Conservation (phyloP, 495 filamentous ascomycete genomes). For the Penicillium paradoxum region DNA sequence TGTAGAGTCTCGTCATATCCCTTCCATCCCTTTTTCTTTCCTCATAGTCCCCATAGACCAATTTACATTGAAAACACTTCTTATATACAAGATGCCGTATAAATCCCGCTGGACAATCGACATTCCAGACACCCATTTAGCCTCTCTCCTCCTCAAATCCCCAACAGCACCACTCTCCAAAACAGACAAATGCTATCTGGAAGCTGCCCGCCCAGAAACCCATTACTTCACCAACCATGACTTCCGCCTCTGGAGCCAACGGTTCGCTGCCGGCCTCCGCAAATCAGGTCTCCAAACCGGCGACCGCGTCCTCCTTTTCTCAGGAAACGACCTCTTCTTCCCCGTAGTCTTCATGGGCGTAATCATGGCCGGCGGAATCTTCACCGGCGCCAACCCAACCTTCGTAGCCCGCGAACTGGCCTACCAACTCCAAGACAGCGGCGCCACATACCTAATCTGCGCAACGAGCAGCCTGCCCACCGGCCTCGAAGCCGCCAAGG, state of each 20-base stretch:
- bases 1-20: background rate
- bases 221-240: constrained; percentile 51
- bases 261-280: constrained; percentile 65
- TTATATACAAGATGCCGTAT: constrained; percentile 41
- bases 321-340: constrained; percentile 68
- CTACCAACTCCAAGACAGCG: constrained; percentile 69
- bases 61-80: background rate
- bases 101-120: constrained; percentile 48
- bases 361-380: constrained; percentile 73
- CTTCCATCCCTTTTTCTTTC: background rate
- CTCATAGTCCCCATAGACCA: background rate
- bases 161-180: constrained; percentile 42
- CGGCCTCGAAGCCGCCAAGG: constrained; percentile 39
- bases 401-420: constrained; percentile 66
- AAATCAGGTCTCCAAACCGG: constrained; percentile 60
- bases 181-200: constrained; percentile 44
- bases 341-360: constrained; percentile 67
- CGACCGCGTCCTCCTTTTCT: constrained; percentile 70
- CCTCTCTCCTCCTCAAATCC: constrained; percentile 46
- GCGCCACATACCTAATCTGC: constrained; percentile 59
- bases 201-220: constrained; percentile 51
- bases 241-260: constrained; percentile 66
- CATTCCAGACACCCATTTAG: constrained; percentile 46
- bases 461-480: constrained; percentile 42
- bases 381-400: constrained; percentile 74